phyloP scores from a whole-genome alignment of 2,329 filamentous ascomycete species.

The Tolypocladium amazonense region DNA sequence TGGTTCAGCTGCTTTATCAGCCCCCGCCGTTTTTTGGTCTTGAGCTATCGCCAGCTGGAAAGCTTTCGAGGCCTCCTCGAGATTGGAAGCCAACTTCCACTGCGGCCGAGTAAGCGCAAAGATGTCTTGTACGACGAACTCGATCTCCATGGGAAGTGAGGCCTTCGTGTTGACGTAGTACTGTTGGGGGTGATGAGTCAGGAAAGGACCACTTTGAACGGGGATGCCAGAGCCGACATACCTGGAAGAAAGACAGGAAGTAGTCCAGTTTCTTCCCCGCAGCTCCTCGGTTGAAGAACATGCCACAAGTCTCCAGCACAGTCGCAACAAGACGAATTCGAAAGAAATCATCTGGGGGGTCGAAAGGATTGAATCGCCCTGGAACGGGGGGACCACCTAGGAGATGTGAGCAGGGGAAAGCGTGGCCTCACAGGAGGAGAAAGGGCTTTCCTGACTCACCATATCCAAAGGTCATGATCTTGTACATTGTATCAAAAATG shows the following conservation, averaged over 20 bases:
- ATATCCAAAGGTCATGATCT: conserved; percentile 87
- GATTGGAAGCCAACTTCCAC: conserved; percentile 75
- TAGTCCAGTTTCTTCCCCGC: conserved; percentile 97
- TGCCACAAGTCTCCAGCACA: conserved; percentile 86
- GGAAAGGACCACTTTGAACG: not conserved
- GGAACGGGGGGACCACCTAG: conserved; percentile 69
- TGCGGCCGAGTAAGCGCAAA: conserved; percentile 78
- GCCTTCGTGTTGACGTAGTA: conserved; percentile 94
- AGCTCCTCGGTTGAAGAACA: conserved; percentile 88
- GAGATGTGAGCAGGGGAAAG: conserved; percentile 5
- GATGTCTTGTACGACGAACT: conserved; percentile 91
- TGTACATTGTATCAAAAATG: conserved; percentile 91
- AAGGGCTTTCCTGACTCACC: conserved; percentile 28
- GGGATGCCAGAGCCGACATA: conserved; percentile 16
- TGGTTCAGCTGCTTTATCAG: conserved; percentile 57
- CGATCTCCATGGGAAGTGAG: conserved; percentile 86
- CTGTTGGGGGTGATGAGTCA: conserved; percentile 23
- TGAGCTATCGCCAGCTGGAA: conserved; percentile 84
- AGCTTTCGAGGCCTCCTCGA: conserved; percentile 72
- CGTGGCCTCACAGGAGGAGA: not conserved
- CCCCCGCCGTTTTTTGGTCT: conserved; percentile 72
- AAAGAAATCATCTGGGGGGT: conserved; percentile 91
- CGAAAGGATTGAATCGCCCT: conserved; percentile 65
- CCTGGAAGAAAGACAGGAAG: conserved; percentile 90
- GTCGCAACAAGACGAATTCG: conserved; percentile 84